Percentiles rank a stretch among this genome's conserved stretches.
Conservation (phyloP, 306 rosid species). For the Malus sieversii region DNA sequence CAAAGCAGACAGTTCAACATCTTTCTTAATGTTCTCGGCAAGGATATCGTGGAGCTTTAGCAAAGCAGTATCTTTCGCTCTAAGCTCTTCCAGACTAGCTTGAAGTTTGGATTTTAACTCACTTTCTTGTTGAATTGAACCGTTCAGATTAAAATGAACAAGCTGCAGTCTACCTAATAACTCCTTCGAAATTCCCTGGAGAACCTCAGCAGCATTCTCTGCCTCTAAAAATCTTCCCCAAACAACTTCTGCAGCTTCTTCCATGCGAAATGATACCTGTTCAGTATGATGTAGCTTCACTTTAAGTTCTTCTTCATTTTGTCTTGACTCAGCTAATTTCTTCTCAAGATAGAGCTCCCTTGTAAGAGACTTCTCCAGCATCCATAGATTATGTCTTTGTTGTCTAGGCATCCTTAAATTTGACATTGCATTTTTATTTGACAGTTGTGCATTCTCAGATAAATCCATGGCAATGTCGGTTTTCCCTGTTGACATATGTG, state of each 20-base stretch:
- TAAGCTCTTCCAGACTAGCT: constrained; percentile 39
- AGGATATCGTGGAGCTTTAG: constrained; percentile 35
- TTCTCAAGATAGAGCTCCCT: constrained; percentile 90
- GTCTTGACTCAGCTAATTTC: constrained; percentile 63
- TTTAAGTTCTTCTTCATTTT: constrained; percentile 58
- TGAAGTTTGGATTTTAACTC: constrained; percentile 46
- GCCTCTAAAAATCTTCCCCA: constrained; percentile 99
- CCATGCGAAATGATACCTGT: constrained; percentile 70
- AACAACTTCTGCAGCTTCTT: constrained; percentile 79
- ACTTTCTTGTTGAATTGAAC: constrained; percentile 53
- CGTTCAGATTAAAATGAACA: constrained; percentile 50
- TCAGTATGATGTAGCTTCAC: constrained; percentile 71
- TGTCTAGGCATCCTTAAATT: constrained; percentile 54
- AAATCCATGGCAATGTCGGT: constrained; percentile 28
- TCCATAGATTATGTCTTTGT: constrained; percentile 62
- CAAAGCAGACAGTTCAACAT: constrained; percentile 42
- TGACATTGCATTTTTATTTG: constrained; percentile 36
- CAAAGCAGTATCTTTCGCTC: constrained; percentile 45
- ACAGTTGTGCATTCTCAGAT: constrained; percentile 36
- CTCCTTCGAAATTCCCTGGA: constrained; percentile 76
- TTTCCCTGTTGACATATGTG: constrained; percentile 48
- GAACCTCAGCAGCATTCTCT: constrained; percentile 70
- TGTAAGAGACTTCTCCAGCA: constrained; percentile 81
- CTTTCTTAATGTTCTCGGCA: constrained; percentile 32
- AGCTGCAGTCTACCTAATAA: constrained; percentile 62